Evolutionary conservation across 805 yeast species (phyloP).

Genomic region (Komagataella kurtzmanii): DNA sequence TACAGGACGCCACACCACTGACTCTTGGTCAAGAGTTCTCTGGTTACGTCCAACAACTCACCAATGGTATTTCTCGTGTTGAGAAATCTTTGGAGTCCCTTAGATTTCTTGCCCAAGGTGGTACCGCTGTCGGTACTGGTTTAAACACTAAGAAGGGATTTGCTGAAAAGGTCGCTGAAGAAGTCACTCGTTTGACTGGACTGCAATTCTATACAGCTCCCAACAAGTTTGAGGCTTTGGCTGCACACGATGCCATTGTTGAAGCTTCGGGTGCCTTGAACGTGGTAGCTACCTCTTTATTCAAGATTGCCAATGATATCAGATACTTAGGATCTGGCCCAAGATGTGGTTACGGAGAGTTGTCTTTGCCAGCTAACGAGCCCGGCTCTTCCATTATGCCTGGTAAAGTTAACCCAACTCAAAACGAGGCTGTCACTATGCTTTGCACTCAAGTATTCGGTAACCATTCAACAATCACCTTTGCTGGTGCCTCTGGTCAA

Average conservation of each 20-base stretch:
- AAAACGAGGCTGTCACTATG: slow-evolving; percentile 97
- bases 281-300: slow-evolving; percentile 86
- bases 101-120: slow-evolving; percentile 91
- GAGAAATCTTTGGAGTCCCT: slow-evolving; percentile 66
- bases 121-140: slow-evolving; percentile 99
- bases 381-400: slow-evolving; percentile 99
- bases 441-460: slow-evolving; percentile 97
- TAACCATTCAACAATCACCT: slow-evolving; percentile 88
- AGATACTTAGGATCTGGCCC: slow-evolving; percentile 98
- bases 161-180: slow-evolving; percentile 74
- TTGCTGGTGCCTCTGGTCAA: slow-evolving; percentile 98
- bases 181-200: slow-evolving; percentile 80
- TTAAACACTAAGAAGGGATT: slow-evolving; percentile 88
- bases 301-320: slow-evolving; percentile 95
- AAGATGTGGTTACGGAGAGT: slow-evolving; percentile 98
- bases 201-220: slow-evolving; percentile 88
- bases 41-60: slow-evolving; percentile 89
- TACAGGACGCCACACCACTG: slow-evolving; percentile 97
- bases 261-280: slow-evolving; percentile 96
- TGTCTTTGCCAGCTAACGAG: slow-evolving; percentile 92
- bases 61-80: slow-evolving; percentile 82
- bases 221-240: slow-evolving; percentile 97
- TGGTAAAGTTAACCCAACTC: slow-evolving; percentile 98
- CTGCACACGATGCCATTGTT: slow-evolving; percentile 97
- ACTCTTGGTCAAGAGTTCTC: slow-evolving; percentile 97